A percentile compares a stretch with the other conserved stretches of the same genome.
Evolutionary conservation across 2,329 filamentous ascomycete species (phyloP).

Genomic region (Epicoccum sorghinum): DNA sequence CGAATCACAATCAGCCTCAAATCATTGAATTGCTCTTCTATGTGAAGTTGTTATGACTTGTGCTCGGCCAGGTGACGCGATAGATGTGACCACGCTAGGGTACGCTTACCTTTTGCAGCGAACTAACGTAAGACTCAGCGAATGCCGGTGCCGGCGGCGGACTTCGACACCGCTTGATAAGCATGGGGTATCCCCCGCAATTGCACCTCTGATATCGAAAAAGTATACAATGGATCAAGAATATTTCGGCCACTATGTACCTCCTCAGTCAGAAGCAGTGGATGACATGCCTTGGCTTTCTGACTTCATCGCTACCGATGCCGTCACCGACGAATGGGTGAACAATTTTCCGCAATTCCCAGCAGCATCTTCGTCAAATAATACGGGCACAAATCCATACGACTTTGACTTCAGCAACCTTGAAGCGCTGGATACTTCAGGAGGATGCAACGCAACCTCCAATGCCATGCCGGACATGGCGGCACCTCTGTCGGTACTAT

Average conservation of each 20-base stretch:
- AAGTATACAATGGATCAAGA: constrained; percentile 6
- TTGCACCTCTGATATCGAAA: not conserved
- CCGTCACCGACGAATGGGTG: constrained; percentile 7
- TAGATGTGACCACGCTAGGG: not conserved
- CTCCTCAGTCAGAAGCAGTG: not conserved
- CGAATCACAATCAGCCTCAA: no score
- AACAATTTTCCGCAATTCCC: constrained; percentile 4
- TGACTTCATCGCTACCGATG: constrained; percentile 8
- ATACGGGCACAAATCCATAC: not conserved
- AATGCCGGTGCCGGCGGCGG: constrained; percentile 11
- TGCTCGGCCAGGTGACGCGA: not conserved
- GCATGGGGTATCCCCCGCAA: constrained; percentile 9
- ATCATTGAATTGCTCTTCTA: no score
- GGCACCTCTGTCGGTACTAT: constrained; percentile 9
- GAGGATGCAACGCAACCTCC: not conserved
- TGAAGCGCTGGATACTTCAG: not conserved
- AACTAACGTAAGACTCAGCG: constrained; percentile 5
- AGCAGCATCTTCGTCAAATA: not conserved
- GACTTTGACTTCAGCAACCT: constrained; percentile 6
- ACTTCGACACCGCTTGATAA: not conserved
- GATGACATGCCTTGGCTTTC: constrained; percentile 14
- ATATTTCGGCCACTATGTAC: constrained; percentile 7
- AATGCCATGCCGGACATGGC: constrained; percentile 7
- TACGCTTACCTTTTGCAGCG: not conserved
- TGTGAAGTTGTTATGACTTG: not conserved